These are phyloP conservation scores for Rhinocladiella similis DNA, from an alignment of 2,329 filamentous ascomycete genomes.

Conservation along the genomic window DNA sequence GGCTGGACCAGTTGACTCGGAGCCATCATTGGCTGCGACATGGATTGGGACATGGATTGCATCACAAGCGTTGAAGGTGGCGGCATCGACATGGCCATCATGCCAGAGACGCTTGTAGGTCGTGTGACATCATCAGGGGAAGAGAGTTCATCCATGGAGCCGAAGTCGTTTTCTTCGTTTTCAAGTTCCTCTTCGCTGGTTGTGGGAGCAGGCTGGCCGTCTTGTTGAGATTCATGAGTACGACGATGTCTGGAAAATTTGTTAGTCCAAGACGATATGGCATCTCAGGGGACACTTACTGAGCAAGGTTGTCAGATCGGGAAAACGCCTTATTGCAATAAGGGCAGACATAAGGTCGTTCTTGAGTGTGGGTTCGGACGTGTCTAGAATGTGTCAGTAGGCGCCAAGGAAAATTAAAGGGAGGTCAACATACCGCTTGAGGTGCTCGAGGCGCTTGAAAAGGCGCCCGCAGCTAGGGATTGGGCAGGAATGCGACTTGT, in stretches of 20 bases:
- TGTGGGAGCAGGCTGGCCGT: conserved; percentile 46
- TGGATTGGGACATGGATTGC: conserved; percentile 27
- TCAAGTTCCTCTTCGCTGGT: conserved; percentile 78
- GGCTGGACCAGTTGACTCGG: conserved; percentile 30
- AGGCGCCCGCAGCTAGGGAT: conserved; percentile 95
- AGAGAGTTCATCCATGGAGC: conserved; percentile 75
- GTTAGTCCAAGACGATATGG: conserved; percentile 13
- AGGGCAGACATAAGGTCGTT: conserved; percentile 95
- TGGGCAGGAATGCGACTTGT: conserved; percentile 98
- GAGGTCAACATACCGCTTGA: conserved; percentile 80
- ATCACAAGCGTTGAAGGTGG: conserved; percentile 29
- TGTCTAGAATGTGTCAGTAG: conserved; percentile 67
- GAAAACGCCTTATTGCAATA: conserved; percentile 99
- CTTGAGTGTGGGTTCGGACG: conserved; percentile 98
- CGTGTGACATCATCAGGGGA: conserved; percentile 47
- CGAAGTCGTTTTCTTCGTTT: conserved; percentile 82
- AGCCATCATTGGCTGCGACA: conserved; percentile 29
- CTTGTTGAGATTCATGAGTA: conserved; percentile 76
- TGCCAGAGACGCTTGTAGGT: conserved; percentile 19
- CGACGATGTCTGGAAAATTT: conserved; percentile 58
- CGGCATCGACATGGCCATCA: conserved; percentile 28
- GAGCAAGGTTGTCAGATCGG: conserved; percentile 96
- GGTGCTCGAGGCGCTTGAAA: conserved; percentile 98
- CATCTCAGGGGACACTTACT: conserved; percentile 60
- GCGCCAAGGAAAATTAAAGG: conserved; percentile 43